phyloP scores from a whole-genome alignment of 1,284 basidiomycete genomes.

The Somion occarium region DNA sequence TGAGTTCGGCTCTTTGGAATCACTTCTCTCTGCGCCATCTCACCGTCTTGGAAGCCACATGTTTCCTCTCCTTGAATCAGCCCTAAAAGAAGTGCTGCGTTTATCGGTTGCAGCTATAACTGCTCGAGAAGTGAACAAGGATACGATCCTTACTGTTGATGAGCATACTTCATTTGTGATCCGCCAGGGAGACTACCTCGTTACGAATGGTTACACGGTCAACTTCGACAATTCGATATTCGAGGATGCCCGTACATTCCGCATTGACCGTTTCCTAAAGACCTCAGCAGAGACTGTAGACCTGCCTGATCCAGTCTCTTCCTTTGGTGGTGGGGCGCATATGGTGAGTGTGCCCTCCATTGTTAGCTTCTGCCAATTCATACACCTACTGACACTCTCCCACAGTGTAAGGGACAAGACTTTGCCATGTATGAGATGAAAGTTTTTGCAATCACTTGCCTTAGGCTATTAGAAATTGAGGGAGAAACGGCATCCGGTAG shows the following conservation, averaged over 20 bases:
- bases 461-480: neutral
- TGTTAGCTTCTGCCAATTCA: too few relatives aligned
- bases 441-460: neutral
- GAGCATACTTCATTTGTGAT: neutral
- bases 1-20: neutral
- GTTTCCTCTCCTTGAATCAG: neutral
- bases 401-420: neutral
- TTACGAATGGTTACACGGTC: neutral
- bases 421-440: neutral
- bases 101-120: neutral
- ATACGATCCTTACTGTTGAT: neutral
- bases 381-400: neutral
- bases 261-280: neutral
- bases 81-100: neutral
- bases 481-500: neutral
- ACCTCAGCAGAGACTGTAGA: neutral
- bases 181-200: neutral
- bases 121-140: neutral
- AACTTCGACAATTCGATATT: neutral
- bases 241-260: neutral
- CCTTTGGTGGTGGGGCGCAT: neutral
- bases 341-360: neutral
- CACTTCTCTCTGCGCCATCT: neutral
- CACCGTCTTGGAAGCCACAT: neutral
- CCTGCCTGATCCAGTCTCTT: neutral